Conservation (phyloP, 73 alveolate genomes). For the Durusdinium trenchii region DNA sequence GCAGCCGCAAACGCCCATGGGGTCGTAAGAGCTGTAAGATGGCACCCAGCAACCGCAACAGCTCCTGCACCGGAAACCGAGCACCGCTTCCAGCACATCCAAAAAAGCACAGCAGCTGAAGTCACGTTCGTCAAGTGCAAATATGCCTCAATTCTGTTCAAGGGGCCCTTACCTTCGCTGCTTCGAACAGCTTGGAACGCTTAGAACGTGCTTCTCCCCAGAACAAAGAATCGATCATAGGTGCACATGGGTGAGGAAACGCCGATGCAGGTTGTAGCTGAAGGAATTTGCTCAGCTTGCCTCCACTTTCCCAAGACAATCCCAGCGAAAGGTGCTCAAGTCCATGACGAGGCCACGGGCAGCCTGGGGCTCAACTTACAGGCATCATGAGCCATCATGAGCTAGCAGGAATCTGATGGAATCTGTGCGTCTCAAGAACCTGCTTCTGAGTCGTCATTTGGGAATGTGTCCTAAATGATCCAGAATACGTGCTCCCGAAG, state of each 20-base stretch:
- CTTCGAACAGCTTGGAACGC: neutral
- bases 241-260: neutral
- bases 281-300: neutral
- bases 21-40: neutral
- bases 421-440: too few relatives aligned
- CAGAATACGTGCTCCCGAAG: too few relatives aligned
- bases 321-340: slow-evolving; percentile 85
- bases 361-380: too few relatives aligned
- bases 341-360: slow-evolving; percentile 68
- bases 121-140: neutral
- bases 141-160: neutral
- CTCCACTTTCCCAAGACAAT: slow-evolving; percentile 75
- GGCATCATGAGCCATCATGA: too few relatives aligned
- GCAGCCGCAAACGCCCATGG: neutral
- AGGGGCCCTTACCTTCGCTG: neutral
- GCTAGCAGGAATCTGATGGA: too few relatives aligned
- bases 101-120: neutral
- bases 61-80: neutral
- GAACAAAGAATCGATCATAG: neutral
- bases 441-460: too few relatives aligned
- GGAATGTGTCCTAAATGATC: too few relatives aligned
- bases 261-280: neutral
- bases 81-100: neutral
- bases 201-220: neutral
- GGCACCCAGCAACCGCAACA: neutral